Evolutionary conservation across 306 rosid genomes (phyloP).

Genomic region (Cercis canadensis): DNA sequence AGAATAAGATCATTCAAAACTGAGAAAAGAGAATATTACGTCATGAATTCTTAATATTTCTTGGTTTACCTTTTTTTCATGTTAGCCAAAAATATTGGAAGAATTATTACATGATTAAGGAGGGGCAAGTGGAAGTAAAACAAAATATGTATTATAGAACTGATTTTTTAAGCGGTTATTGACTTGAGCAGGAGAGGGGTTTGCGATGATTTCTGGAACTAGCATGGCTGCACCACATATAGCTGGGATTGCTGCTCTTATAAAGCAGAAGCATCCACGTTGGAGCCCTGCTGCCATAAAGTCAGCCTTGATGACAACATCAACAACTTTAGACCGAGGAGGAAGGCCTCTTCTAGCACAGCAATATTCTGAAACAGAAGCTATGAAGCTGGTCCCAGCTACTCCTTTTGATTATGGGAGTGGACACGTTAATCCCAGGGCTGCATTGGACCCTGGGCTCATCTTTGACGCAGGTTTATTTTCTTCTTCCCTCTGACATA

Average conservation of each 20-base stretch:
- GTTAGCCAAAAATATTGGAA: conserved; percentile 4
- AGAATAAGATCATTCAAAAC: too few species aligned
- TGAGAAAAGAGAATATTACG: neutral
- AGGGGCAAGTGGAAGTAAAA: conserved; percentile 16
- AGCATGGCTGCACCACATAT: conserved; percentile 99
- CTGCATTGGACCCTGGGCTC: conserved; percentile 98
- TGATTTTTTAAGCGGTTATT: conserved; percentile 2
- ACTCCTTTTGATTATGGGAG: conserved; percentile 97
- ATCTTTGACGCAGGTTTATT: conserved; percentile 86
- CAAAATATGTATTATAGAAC: conserved; percentile 3
- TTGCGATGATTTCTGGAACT: conserved; percentile 99
- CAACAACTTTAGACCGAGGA: conserved; percentile 85
- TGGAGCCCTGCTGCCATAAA: conserved; percentile 99
- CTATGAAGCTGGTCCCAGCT: conserved; percentile 72
- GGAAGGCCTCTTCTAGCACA: conserved; percentile 94
- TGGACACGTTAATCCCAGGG: conserved; percentile 96
- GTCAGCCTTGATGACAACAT: conserved; percentile 96
- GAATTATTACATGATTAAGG: conserved; percentile 16
- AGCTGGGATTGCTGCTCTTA: conserved; percentile 97
- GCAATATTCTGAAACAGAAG: conserved; percentile 86
- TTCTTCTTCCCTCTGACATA: conserved; percentile 15
- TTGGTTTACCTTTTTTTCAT: neutral
- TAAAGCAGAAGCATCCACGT: conserved; percentile 95
- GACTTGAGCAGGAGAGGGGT: conserved; percentile 76
- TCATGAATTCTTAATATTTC: conserved; percentile 20